Percentiles rank a stretch among this genome's conserved stretches.
phyloP scores from a whole-genome alignment of 176 grass and related monocot genomes.

The Musa itinerans region DNA sequence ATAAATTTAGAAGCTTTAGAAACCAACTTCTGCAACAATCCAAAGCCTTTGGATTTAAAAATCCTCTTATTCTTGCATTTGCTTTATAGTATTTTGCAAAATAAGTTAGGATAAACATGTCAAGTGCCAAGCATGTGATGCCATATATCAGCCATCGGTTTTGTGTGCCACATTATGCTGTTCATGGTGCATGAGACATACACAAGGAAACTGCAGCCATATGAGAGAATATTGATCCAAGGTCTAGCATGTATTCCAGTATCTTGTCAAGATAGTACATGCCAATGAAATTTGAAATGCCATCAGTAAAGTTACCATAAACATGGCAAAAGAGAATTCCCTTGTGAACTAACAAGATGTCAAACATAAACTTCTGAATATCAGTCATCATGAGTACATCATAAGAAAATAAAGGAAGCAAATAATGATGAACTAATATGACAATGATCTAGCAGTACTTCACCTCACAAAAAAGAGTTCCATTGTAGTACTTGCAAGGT shows the following conservation, averaged over 20 bases:
- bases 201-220: not conserved
- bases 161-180: not conserved
- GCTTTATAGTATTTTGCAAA: not conserved
- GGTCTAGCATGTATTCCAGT: not conserved
- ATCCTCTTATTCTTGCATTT: not conserved
- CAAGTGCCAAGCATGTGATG: not conserved
- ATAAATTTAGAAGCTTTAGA: no score
- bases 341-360: not conserved
- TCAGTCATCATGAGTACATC: no score
- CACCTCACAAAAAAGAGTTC: slow-evolving; percentile 51
- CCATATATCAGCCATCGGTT: not conserved
- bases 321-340: no score
- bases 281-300: no score
- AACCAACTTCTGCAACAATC: no score
- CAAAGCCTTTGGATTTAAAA: no score
- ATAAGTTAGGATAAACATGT: not conserved
- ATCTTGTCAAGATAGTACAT: no score
- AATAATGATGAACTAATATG: not conserved
- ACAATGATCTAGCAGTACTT: not conserved
- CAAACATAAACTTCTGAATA: not conserved
- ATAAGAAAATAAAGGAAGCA: not conserved
- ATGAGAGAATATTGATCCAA: not conserved
- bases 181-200: not conserved
- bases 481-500: slow-evolving; percentile 41
- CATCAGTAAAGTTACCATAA: no score